phyloP scores from a whole-genome alignment of 2,329 filamentous ascomycete species.

The Coniochaeta sp. region DNA sequence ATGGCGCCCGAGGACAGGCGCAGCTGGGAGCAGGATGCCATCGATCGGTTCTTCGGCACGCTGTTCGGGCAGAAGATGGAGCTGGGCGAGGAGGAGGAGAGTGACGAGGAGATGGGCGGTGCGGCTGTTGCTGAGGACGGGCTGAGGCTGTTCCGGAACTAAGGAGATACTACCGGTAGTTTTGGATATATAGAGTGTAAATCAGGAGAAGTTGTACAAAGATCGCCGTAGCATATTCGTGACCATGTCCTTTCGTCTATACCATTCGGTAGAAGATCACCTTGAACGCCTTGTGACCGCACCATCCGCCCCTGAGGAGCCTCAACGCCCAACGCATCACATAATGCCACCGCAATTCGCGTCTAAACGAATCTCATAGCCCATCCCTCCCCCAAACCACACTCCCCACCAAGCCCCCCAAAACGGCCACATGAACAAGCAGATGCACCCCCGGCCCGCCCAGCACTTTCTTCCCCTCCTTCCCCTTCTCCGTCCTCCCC shows the following conservation, averaged over 20 bases:
- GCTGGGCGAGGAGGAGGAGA: conserved; percentile 52
- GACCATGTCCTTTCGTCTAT: no score
- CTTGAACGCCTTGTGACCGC: background rate
- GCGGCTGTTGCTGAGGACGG: conserved; percentile 46
- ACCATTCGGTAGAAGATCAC: no score
- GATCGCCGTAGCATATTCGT: background rate
- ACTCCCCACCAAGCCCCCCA: conserved; percentile 25
- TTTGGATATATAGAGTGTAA: conserved; percentile 8
- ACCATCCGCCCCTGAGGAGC: background rate
- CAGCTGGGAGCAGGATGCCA: conserved; percentile 71
- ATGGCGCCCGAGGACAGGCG: conserved; percentile 87
- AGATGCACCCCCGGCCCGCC: conserved; percentile 42
- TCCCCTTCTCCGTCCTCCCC: conserved; percentile 5
- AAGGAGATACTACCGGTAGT: conserved; percentile 3
- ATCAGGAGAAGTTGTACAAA: background rate
- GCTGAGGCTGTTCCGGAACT: conserved; percentile 45
- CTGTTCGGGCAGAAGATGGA: conserved; percentile 65
- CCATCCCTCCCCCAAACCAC: conserved; percentile 10
- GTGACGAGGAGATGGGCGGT: conserved; percentile 42
- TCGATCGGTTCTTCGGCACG: conserved; percentile 70
- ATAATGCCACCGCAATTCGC: no score
- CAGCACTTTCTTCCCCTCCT: conserved; percentile 21
- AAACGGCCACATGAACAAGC: conserved; percentile 29
- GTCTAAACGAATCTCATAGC: background rate
- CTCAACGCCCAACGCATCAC: no score